Base-by-base conservation (phyloP, 2,329 filamentous ascomycete genomes). In the Hirsutella thompsonii region DNA sequence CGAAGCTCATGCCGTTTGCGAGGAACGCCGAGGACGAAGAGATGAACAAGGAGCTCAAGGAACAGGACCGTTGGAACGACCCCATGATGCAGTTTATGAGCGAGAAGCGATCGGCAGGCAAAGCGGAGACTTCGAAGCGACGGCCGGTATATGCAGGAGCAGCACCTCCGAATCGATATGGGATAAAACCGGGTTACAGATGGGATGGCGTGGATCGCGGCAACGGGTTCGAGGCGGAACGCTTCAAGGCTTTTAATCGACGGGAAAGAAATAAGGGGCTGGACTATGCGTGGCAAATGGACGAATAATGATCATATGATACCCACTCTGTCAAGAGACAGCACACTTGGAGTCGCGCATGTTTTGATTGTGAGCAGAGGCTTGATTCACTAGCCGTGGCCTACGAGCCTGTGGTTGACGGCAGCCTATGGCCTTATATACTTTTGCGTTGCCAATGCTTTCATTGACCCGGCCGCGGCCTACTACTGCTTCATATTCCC, bases 181-280 rank as follows among this genome's bases (percentile, higher is more conserved):
- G 85, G 1, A 96, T 98, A 46, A 72, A 81, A 45, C 92, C 92
- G 0, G 93, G 92, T 0, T 87, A 94, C 65, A 71, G 86, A 48
- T 98, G 92, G 92, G 92, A 98, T 68, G 92, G 93, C 5, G 92
- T 98, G 16, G 92, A 98, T 67, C 72, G 92, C 49, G 73, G 86
- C 18, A 98, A 87, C 63, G 90, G 90, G 0, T 96, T 95, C 57
- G 92, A 98, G 66, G 83, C 77, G 46, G 82, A 95, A 56, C 83
- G 89, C 65, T 96, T 96, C 64, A 87, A 83, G 58, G 85, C 88
- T 2, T 68, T 89, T 49, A 95, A 95, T 59, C 69, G 78, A 50
- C 76, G 76, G 50, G 78, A 80, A 53, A 79, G 88, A 57, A 78
- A 83, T 51, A 83, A 84, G 60, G 81, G 81, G 26, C 61, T 96